Percentiles rank a stretch among this genome's conserved stretches.
Evolutionary conservation across 805 yeast genomes (phyloP).

Genomic region (Starmerella potacharoeniae): DNA sequence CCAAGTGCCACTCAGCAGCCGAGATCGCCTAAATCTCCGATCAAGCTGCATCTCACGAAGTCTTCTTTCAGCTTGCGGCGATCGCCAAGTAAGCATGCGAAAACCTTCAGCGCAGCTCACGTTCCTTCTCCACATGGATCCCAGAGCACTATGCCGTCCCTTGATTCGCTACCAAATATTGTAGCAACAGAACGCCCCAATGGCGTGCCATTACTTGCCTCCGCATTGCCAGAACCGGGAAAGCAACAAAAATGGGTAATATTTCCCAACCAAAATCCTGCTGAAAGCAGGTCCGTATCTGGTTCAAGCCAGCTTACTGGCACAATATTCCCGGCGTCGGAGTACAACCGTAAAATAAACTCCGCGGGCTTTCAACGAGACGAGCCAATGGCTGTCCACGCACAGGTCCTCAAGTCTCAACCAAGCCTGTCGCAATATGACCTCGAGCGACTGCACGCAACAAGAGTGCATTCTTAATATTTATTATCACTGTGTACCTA

Average conservation of each 20-base stretch:
- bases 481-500: not conserved
- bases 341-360: slow-evolving; percentile 23
- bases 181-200: not conserved
- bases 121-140: not conserved
- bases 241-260: slow-evolving; percentile 12
- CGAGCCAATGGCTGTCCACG: slow-evolving; percentile 21
- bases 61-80: slow-evolving; percentile 16
- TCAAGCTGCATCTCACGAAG: slow-evolving; percentile 11
- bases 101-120: not conserved
- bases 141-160: not conserved
- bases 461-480: not conserved
- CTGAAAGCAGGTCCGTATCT: slow-evolving; percentile 20
- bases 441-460: slow-evolving; percentile 11
- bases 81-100: slow-evolving; percentile 9
- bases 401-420: slow-evolving; percentile 1
- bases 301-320: slow-evolving; percentile 23
- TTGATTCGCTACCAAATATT: not conserved
- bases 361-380: slow-evolving; percentile 24
- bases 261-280: slow-evolving; percentile 16
- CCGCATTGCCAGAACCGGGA: not conserved
- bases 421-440: slow-evolving; percentile 17
- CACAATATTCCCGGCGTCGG: slow-evolving; percentile 21
- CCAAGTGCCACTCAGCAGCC: not conserved
- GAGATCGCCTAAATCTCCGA: slow-evolving; percentile 14
- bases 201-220: not conserved